Percentiles rank a stretch among this genome's conserved stretches.
Evolutionary conservation across 768 basidiomycete species (phyloP).

Genomic region (Royoungia palumana): DNA sequence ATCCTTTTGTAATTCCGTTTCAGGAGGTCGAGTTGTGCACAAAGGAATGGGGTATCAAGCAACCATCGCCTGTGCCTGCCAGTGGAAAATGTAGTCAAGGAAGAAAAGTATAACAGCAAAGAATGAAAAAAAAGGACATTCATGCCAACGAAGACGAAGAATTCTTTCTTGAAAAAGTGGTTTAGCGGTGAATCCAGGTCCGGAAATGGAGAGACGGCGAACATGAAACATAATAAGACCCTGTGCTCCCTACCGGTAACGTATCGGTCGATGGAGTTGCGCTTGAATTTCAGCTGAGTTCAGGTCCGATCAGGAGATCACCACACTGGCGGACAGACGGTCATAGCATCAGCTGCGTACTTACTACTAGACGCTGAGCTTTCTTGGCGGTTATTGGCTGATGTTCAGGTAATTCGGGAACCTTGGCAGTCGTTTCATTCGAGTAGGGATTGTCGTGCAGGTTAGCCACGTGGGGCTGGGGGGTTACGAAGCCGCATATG

Average conservation of each 20-base stretch:
- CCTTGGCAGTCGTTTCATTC: neutral
- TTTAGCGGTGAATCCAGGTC: neutral
- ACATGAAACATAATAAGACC: no score
- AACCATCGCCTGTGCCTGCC: slow-evolving; percentile 3
- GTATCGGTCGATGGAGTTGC: neutral
- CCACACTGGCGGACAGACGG: no score
- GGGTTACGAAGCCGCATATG: no score
- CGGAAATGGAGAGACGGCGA: slow-evolving; percentile 1
- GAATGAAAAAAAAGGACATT: neutral
- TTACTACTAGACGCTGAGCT: neutral
- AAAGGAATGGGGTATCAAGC: neutral
- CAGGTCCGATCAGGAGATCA: slow-evolving; percentile 5
- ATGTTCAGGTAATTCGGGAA: neutral
- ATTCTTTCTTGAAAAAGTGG: neutral
- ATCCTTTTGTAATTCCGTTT: neutral
- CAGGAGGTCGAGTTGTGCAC: neutral
- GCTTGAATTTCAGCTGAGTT: neutral
- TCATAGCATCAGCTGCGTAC: no score
- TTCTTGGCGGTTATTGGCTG: neutral
- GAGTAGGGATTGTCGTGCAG: neutral
- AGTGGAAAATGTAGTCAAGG: neutral
- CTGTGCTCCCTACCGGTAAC: neutral
- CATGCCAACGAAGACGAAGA: neutral
- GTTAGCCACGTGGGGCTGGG: neutral
- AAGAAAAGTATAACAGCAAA: neutral